Percentiles rank a stretch among this genome's conserved stretches.
phyloP scores from a whole-genome alignment of 805 yeast species.

The Teunomyces pallodes region DNA sequence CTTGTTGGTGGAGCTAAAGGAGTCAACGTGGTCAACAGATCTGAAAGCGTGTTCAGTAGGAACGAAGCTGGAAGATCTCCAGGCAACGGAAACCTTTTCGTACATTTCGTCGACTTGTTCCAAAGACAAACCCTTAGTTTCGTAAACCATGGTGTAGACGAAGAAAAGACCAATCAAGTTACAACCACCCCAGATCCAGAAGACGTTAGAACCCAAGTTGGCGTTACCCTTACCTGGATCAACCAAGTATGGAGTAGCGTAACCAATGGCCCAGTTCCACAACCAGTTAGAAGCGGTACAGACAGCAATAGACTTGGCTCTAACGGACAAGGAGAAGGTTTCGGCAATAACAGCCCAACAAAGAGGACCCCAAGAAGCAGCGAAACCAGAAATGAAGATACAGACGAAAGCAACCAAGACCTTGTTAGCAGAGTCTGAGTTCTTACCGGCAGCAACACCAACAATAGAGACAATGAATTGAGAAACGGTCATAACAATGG shows the following conservation, averaged over 20 bases:
- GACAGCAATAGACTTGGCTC: constrained; percentile 40
- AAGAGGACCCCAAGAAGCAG: constrained; percentile 43
- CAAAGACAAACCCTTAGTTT: constrained; percentile 41
- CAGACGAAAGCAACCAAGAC: constrained; percentile 38
- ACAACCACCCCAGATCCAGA: constrained; percentile 44
- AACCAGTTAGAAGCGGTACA: constrained; percentile 44
- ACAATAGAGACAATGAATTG: constrained; percentile 47
- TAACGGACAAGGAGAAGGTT: constrained; percentile 34
- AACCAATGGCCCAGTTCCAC: constrained; percentile 42
- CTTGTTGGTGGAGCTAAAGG: constrained; percentile 18
- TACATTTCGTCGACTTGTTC: constrained; percentile 43
- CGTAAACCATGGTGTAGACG: constrained; percentile 34
- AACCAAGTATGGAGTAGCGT: constrained; percentile 43
- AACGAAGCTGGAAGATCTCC: constrained; percentile 31
- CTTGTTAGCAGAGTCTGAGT: constrained; percentile 29
- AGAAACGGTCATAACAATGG: constrained; percentile 59
- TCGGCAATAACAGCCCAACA: constrained; percentile 41
- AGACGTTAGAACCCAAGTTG: constrained; percentile 39
- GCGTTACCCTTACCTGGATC: constrained; percentile 38
- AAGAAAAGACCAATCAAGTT: constrained; percentile 33
- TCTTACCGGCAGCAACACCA: constrained; percentile 38
- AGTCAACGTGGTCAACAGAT: constrained; percentile 15
- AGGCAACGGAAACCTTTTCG: constrained; percentile 29
- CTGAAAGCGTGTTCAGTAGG: constrained; percentile 38
- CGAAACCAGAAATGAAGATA: constrained; percentile 40